phyloP scores from a whole-genome alignment of 352 stramenopile genomes.

The Pythium diclinum region DNA sequence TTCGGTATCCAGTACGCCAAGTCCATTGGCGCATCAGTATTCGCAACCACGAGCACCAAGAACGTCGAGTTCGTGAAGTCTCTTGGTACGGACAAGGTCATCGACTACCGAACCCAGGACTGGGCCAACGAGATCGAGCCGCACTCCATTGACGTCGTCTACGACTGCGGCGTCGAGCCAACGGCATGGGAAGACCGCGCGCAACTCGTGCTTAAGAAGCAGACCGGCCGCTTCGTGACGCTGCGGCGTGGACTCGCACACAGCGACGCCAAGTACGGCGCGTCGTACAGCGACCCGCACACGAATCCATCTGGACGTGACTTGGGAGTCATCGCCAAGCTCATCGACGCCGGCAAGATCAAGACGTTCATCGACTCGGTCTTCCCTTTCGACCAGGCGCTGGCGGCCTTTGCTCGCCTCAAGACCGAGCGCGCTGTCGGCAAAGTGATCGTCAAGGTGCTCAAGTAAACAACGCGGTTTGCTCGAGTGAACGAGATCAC shows the following conservation, averaged over 20 bases:
- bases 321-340: conserved; percentile 33
- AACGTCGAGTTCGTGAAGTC: conserved; percentile 33
- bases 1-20: conserved; percentile 26
- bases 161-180: conserved; percentile 24
- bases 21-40: conserved; percentile 10
- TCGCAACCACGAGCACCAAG: conserved; percentile 30
- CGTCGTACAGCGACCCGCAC: conserved; percentile 20
- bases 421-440: conserved; percentile 39
- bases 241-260: conserved; percentile 27
- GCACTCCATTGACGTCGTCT: conserved; percentile 23
- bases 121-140: conserved; percentile 29
- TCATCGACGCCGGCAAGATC: conserved; percentile 35
- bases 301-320: conserved; percentile 21
- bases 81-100: conserved; percentile 37
- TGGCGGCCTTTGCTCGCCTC: conserved; percentile 38
- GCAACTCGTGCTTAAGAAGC: conserved; percentile 37
- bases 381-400: conserved; percentile 38
- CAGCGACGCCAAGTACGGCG: conserved; percentile 52
- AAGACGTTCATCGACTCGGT: conserved; percentile 33
- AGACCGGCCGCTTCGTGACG: conserved; percentile 36
- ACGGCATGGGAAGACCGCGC: conserved; percentile 33
- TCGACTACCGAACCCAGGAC: conserved; percentile 42
- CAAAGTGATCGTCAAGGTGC: conserved; percentile 7
- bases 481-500: neutral
- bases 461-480: neutral